phyloP scores from a whole-genome alignment of 768 basidiomycete species.

The Candolleomyces efflorescens region DNA sequence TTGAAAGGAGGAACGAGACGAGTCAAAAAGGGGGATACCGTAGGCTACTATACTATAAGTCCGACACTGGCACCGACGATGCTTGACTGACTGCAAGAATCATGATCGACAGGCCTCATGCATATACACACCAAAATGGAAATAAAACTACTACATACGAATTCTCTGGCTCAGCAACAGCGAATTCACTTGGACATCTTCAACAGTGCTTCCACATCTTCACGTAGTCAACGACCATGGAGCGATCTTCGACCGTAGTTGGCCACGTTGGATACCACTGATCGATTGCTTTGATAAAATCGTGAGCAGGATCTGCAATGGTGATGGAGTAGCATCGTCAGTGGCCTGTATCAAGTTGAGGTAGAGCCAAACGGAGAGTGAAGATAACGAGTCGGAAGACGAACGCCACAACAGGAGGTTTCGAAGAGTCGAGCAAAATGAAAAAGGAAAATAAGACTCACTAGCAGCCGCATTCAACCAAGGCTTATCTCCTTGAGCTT shows the following conservation, averaged over 20 bases:
- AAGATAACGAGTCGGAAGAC: too few relatives aligned
- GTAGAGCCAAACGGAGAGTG: background rate
- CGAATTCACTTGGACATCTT: constrained; percentile 8
- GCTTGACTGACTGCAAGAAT: too few relatives aligned
- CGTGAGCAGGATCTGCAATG: constrained; percentile 50
- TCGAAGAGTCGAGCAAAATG: background rate
- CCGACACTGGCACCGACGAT: too few relatives aligned
- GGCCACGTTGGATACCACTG: constrained; percentile 81
- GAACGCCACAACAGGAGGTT: background rate
- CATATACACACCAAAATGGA: constrained; percentile 2
- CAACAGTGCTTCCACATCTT: constrained; percentile 56
- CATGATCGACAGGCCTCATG: background rate
- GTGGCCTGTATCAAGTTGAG: background rate
- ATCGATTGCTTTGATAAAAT: constrained; percentile 52
- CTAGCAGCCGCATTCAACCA: constrained; percentile 64
- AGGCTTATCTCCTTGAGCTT: constrained; percentile 74
- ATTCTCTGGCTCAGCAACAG: background rate
- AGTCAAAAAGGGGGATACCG: too few relatives aligned
- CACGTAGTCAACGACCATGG: constrained; percentile 67
- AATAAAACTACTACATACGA: background rate
- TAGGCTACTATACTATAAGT: too few relatives aligned
- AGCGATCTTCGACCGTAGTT: constrained; percentile 50
- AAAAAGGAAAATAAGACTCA: constrained; percentile 22
- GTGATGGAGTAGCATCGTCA: constrained; percentile 3
- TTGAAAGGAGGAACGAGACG: too few relatives aligned